Evolutionary conservation across 2,329 filamentous ascomycete species (phyloP).

Genomic region (Beauveria pseudobassiana): DNA sequence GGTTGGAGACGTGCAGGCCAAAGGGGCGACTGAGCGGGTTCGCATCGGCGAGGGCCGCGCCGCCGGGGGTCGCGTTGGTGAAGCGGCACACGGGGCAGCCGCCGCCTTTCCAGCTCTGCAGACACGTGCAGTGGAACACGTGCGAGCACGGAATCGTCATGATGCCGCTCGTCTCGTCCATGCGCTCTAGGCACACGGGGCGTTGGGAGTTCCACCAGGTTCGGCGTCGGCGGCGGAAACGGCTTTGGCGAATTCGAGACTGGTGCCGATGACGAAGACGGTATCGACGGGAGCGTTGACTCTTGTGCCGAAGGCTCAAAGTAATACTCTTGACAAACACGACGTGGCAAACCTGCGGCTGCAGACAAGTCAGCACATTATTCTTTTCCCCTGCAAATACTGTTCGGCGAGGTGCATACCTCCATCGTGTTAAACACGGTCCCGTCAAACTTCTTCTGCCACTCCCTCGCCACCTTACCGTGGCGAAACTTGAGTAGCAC

Average conservation of each 20-base stretch:
- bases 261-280: conserved; percentile 33
- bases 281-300: conserved; percentile 52
- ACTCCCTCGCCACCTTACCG: conserved; percentile 64
- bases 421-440: conserved; percentile 89
- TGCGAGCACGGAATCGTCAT: conserved; percentile 96
- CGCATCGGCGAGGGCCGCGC: conserved; percentile 27
- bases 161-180: conserved; percentile 94
- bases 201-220: conserved; percentile 88
- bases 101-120: conserved; percentile 91
- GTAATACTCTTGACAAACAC: conserved; percentile 91
- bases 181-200: conserved; percentile 90
- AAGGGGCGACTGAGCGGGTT: conserved; percentile 50
- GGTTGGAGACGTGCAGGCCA: conserved; percentile 52
- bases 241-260: conserved; percentile 45
- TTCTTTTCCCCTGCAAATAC: background rate
- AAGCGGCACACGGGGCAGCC: conserved; percentile 94
- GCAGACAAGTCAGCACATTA: conserved; percentile 15
- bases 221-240: conserved; percentile 64
- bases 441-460: conserved; percentile 84
- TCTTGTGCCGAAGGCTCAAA: conserved; percentile 54
- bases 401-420: conserved; percentile 37
- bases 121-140: conserved; percentile 92
- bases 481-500: conserved; percentile 90
- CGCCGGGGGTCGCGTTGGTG: conserved; percentile 45
- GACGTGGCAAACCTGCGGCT: conserved; percentile 88